Evolutionary conservation across 31 red algal species (phyloP), one percentile per base, ranked within the genome.

Genomic region (Odonthalia washingtoniensis): DNA sequence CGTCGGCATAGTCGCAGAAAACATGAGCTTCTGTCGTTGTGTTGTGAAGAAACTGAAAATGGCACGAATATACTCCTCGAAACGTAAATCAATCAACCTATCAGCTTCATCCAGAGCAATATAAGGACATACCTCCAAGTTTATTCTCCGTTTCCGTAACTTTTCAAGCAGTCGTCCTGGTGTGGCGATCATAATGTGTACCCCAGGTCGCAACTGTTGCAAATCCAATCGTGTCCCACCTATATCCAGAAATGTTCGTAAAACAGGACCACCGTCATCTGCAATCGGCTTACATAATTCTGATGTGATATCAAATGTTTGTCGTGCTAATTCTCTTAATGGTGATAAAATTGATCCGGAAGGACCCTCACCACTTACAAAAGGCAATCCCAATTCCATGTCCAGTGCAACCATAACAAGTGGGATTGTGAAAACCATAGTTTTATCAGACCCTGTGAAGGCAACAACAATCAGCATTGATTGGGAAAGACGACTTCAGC

Each of bases 391-490:
- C 14, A 76, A 40, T 65, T 98, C 92, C 81, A 82, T 73, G 40
- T 98, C 92, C 92, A 93, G 94, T 3, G 84, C 92, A 40, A 84
- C 70, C 83, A 94, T 86, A 24, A 98, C 26, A 36, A 94, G 65
- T 24, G 96, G 96, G 4, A 98, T 24, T 0, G 88, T 85, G 83
- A 98, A 98, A 38, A 86, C 92, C 63, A 98, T 44, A 31, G 96
- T 98, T 78, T 98, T 98, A 12, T 92, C 96, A 5, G 87, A 91
- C 16, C 96, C 96, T 40, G 92, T 95, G 40, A 93, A 98, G 26
- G 96, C 92, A 76, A 98, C 91, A 31, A 88, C 96, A 74, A 95
- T 95, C 92, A 98, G n/a, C n/a, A n/a, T n/a, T n/a, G n/a, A n/a
- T n/a, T 14, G 14, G 52, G 52, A 61, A 24, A 61, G 24, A 14